Base-by-base conservation (phyloP, 352 stramenopile genomes). In the Pythium aquatile region DNA sequence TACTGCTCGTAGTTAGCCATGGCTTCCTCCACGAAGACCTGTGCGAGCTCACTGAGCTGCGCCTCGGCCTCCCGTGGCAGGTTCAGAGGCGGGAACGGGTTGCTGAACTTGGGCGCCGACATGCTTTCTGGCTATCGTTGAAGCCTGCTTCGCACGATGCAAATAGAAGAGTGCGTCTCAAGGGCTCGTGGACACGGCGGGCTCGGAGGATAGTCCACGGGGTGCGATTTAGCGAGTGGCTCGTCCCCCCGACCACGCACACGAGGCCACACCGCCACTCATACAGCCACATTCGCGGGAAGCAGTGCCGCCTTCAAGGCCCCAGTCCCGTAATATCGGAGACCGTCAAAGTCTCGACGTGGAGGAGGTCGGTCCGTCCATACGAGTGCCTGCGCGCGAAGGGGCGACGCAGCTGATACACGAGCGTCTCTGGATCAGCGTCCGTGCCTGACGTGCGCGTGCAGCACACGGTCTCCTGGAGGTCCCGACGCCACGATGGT, bases 1-100 rank as follows among this genome's bases (percentile, higher is more conserved):
- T 83, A 81, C 29, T 69, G 63, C 9, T 72, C 65, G 65, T 87
- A 88, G 51, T 87, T 67, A 24, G 61, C 48, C 44, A 88, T 32
- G 0, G 77, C 72, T 16, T 85, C 73, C 46, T 72, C 64, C 24
- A 90, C 68, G 37, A 88, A 77, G 6, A 69, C 63, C 26, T 66
- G 53, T 0, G 69, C 76, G 46, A 84, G 52, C 17, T 65, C 63
- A 5, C 66, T 70, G 39, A 87, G 68, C 32, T 73, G 70, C 26
- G 72, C 59, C 35, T 75, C 61, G 59, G 85, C 81, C 33, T 79
- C 64, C 10, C 48, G 58, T 28, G 76, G 67, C 58, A 90, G 63
- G 20, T 63, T 59, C 26, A 90, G 58, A 37, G 76, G 70, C 30
- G 75, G 71, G 56, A 90, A 84, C 53, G 71, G 75, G 33, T 65